Conservation (phyloP, 768 basidiomycete species). For the Agaricus sinodeliciosus region DNA sequence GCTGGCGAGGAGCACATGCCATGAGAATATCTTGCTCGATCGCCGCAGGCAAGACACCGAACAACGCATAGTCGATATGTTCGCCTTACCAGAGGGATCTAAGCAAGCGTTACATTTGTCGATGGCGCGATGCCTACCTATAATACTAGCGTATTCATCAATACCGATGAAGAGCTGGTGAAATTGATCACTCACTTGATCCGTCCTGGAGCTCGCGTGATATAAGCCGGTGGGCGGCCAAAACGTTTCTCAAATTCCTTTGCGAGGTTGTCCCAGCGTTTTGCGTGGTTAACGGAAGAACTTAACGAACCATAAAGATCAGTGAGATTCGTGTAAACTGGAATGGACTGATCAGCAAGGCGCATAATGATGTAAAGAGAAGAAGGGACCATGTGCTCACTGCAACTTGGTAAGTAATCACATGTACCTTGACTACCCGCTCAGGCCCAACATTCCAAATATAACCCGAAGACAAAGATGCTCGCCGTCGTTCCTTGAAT, state of each 20-base stretch:
- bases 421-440: too few species aligned
- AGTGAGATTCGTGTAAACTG: slow-evolving; percentile 50
- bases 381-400: not conserved
- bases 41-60: slow-evolving; percentile 82
- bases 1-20: slow-evolving; percentile 52
- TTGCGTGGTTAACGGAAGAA: slow-evolving; percentile 48
- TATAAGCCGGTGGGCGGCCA: slow-evolving; percentile 60
- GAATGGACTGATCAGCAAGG: slow-evolving; percentile 46
- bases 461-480: too few species aligned
- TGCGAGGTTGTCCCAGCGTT: slow-evolving; percentile 56
- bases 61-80: slow-evolving; percentile 80
- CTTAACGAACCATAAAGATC: slow-evolving; percentile 49
- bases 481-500: too few species aligned
- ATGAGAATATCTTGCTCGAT: slow-evolving; percentile 81
- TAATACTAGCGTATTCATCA: slow-evolving; percentile 24
- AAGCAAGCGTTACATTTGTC: slow-evolving; percentile 5
- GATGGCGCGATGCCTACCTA: slow-evolving; percentile 25
- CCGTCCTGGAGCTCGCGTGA: slow-evolving; percentile 73
- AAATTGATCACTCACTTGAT: slow-evolving; percentile 51
- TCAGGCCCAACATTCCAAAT: too few species aligned
- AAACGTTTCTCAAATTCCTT: slow-evolving; percentile 58
- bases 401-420: not conserved
- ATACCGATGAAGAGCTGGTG: not conserved
- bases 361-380: slow-evolving; percentile 31
- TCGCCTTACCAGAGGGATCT: slow-evolving; percentile 40